A percentile compares a stretch with the other conserved stretches of the same genome.
Conservation (phyloP, 2,329 filamentous ascomycete species). For the Sclerotinia borealis region DNA sequence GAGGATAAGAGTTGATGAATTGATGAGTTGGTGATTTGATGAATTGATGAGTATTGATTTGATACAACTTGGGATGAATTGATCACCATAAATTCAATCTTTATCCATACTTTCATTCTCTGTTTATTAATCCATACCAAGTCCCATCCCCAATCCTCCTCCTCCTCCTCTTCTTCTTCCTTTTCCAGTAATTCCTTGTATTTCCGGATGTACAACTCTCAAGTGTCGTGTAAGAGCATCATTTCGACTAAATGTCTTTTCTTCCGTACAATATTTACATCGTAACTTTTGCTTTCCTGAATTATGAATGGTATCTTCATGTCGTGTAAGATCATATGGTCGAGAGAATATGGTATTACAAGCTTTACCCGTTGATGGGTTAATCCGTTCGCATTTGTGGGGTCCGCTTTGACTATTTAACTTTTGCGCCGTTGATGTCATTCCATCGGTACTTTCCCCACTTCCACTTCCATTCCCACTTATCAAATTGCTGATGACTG, state of each 20-base stretch:
- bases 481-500: conserved; percentile 37
- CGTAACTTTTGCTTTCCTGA: conserved; percentile 89
- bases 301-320: conserved; percentile 98
- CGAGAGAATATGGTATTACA: conserved; percentile 93
- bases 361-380: conserved; percentile 89
- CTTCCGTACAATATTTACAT: conserved; percentile 87
- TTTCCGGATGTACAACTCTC: conserved; percentile 84
- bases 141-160: neutral
- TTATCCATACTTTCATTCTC: too few relatives aligned
- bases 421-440: conserved; percentile 45
- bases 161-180: conserved; percentile 30
- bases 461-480: conserved; percentile 23
- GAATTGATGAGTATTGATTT: too few relatives aligned
- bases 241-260: conserved; percentile 94
- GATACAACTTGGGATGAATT: too few relatives aligned
- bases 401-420: conserved; percentile 88
- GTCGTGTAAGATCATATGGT: conserved; percentile 91
- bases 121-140: neutral
- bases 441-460: conserved; percentile 25
- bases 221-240: conserved; percentile 93
- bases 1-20: too few relatives aligned
- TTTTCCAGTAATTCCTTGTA: conserved; percentile 74
- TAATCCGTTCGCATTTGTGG: conserved; percentile 87
- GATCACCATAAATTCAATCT: neutral
- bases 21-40: too few relatives aligned